Evolutionary conservation across 2,329 filamentous ascomycete genomes (phyloP).

Genomic region (Penicillium brevicompactum): DNA sequence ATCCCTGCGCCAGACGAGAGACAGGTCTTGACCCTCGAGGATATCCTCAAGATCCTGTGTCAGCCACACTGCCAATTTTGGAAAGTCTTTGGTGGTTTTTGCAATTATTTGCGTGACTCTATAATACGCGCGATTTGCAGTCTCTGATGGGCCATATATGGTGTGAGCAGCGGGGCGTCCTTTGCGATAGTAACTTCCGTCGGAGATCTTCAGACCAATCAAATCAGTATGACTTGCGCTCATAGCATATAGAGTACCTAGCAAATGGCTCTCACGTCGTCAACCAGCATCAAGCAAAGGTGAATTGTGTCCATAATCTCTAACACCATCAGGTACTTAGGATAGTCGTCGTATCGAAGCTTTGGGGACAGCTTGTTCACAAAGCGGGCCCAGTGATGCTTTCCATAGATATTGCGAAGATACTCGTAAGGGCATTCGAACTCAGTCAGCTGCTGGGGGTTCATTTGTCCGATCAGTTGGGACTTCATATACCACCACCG

Average conservation of each 20-base stretch:
- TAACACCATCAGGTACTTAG: slow-evolving; percentile 19
- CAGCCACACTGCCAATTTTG: slow-evolving; percentile 17
- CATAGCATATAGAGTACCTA: too few relatives aligned
- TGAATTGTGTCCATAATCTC: slow-evolving; percentile 30
- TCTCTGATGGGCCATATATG: slow-evolving; percentile 25
- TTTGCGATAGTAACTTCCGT: slow-evolving; percentile 25
- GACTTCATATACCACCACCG: slow-evolving; percentile 18
- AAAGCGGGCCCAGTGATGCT: slow-evolving; percentile 25
- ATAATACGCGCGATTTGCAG: slow-evolving; percentile 27
- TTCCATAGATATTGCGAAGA: slow-evolving; percentile 22
- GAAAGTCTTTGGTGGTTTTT: slow-evolving; percentile 15
- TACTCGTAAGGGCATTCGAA: slow-evolving; percentile 24
- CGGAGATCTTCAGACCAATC: slow-evolving; percentile 10
- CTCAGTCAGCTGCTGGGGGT: slow-evolving; percentile 12
- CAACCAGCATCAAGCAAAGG: slow-evolving; percentile 27
- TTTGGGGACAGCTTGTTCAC: slow-evolving; percentile 21
- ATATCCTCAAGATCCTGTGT: slow-evolving; percentile 25
- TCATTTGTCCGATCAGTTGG: slow-evolving; percentile 18
- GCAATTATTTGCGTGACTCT: slow-evolving; percentile 22
- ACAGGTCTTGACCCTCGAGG: slow-evolving; percentile 25
- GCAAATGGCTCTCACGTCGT: slow-evolving; percentile 16
- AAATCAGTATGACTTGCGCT: too few relatives aligned
- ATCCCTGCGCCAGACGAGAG: slow-evolving; percentile 25
- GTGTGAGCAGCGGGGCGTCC: slow-evolving; percentile 20
- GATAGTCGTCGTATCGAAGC: slow-evolving; percentile 15